phyloP scores from a whole-genome alignment of 1,284 basidiomycete genomes.

The Lignosus rhinocerotis region DNA sequence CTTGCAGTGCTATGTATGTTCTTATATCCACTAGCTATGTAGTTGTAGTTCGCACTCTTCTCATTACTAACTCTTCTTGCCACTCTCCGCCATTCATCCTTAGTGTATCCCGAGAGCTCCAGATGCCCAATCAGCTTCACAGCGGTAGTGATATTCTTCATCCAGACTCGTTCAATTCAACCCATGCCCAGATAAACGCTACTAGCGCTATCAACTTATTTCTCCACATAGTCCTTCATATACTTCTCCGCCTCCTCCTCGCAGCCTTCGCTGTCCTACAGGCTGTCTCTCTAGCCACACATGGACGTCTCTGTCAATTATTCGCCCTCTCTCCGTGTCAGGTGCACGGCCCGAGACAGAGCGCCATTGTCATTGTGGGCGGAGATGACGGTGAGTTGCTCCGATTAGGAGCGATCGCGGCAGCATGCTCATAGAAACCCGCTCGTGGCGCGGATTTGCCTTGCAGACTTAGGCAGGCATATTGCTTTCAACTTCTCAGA shows the following conservation, averaged over 20 bases:
- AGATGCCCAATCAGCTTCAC: background rate
- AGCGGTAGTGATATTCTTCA: background rate
- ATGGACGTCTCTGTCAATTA: slow-evolving; percentile 25
- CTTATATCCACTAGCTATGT: too few relatives aligned
- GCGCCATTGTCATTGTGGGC: slow-evolving; percentile 33
- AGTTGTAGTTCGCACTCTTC: too few relatives aligned
- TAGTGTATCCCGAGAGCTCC: background rate
- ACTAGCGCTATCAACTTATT: slow-evolving; percentile 1
- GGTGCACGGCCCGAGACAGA: slow-evolving; percentile 26
- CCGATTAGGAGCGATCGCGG: slow-evolving; percentile 17
- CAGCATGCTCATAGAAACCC: slow-evolving; percentile 5
- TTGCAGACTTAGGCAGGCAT: slow-evolving; percentile 32
- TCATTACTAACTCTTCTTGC: too few relatives aligned
- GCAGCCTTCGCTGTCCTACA: slow-evolving; percentile 14
- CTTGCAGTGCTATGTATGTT: too few relatives aligned
- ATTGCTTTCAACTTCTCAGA: slow-evolving; percentile 35
- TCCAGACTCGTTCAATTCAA: background rate
- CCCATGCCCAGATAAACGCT: slow-evolving; percentile 4
- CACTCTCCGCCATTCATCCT: background rate
- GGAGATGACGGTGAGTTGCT: slow-evolving; percentile 31
- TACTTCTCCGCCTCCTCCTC: slow-evolving; percentile 12
- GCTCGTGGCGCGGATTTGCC: background rate
- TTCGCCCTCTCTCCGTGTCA: slow-evolving; percentile 25
- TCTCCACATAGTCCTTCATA: slow-evolving; percentile 5
- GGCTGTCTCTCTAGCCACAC: slow-evolving; percentile 10